These are phyloP conservation scores for Globisporangium uncinulatum DNA, from an alignment of 352 stramenopile species.

Conservation along the genomic window DNA sequence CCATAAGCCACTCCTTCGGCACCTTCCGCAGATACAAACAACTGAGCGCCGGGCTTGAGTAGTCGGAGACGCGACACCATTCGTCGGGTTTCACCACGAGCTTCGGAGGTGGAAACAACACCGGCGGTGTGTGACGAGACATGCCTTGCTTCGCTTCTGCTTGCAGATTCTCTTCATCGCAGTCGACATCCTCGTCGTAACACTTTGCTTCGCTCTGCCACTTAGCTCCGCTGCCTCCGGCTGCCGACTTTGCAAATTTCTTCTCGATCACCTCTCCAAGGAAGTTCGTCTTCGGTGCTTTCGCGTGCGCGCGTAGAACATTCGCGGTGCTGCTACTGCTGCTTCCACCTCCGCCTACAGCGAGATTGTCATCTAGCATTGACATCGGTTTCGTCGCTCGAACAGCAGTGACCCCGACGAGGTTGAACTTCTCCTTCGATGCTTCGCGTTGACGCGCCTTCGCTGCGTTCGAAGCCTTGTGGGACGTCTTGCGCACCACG, in stretches of 20 bases:
- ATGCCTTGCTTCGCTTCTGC: constrained; percentile 7
- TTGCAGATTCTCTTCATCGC: constrained; percentile 18
- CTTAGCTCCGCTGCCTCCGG: neutral
- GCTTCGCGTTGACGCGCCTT: constrained; percentile 53
- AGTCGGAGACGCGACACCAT: constrained; percentile 64
- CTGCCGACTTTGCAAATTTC: constrained; percentile 23
- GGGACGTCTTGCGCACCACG: constrained; percentile 63
- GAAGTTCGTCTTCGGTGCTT: constrained; percentile 64
- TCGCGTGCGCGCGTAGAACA: constrained; percentile 34
- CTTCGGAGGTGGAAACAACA: constrained; percentile 43
- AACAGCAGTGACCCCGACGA: constrained; percentile 56
- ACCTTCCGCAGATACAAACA: constrained; percentile 68
- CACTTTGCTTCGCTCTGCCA: constrained; percentile 18
- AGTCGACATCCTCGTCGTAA: constrained; percentile 12
- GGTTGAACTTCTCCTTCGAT: constrained; percentile 52
- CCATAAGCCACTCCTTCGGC: constrained; percentile 52
- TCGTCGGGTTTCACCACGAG: constrained; percentile 73
- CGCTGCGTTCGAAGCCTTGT: constrained; percentile 27
- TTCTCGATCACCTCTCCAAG: constrained; percentile 57
- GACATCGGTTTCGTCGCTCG: constrained; percentile 16
- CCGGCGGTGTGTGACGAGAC: neutral
- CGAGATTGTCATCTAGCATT: constrained; percentile 1
- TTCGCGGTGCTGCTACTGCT: constrained; percentile 18
- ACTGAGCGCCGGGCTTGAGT: constrained; percentile 39
- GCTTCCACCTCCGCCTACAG: neutral